Percentiles rank a stretch among this genome's conserved stretches.
Evolutionary conservation across 2,329 filamentous ascomycete species (phyloP).

Genomic region (Lasiodiplodia gonubiensis): DNA sequence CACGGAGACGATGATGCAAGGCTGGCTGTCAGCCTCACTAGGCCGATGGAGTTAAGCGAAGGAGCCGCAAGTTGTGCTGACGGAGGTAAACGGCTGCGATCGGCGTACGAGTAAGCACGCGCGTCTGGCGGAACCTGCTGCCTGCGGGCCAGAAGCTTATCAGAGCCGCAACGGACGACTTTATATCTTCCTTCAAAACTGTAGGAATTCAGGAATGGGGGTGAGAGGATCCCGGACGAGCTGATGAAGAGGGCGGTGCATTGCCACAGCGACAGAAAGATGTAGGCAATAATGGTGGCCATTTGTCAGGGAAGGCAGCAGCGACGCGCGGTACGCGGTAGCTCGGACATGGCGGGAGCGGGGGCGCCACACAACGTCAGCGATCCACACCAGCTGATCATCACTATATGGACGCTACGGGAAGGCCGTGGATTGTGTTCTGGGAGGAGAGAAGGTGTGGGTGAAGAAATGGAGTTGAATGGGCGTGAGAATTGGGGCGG

Average conservation of each 20-base stretch:
- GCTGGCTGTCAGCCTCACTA: conserved; percentile 1
- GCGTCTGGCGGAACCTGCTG: background rate
- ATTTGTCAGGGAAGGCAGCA: conserved; percentile 1
- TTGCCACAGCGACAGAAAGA: background rate
- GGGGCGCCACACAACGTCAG: background rate
- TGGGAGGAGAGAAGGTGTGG: background rate
- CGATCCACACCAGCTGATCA: background rate
- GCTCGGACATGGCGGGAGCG: background rate
- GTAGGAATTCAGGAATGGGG: background rate
- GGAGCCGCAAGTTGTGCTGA: background rate
- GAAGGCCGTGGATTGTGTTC: background rate
- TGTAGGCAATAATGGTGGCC: background rate
- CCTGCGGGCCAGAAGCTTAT: background rate
- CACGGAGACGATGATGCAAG: background rate
- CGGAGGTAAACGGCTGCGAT: background rate
- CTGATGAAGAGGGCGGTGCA: background rate
- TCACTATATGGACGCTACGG: background rate
- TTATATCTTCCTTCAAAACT: too few species aligned
- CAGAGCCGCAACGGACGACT: background rate
- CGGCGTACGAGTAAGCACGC: background rate
- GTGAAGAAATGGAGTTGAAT: background rate
- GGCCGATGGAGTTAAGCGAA: background rate
- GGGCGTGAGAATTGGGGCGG: background rate
- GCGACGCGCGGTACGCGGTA: conserved; percentile 2
- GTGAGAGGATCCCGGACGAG: background rate